A percentile compares a stretch with the other conserved stretches of the same genome.
phyloP scores from a whole-genome alignment of 2,329 filamentous ascomycete species.

The Diaporthe citri region DNA sequence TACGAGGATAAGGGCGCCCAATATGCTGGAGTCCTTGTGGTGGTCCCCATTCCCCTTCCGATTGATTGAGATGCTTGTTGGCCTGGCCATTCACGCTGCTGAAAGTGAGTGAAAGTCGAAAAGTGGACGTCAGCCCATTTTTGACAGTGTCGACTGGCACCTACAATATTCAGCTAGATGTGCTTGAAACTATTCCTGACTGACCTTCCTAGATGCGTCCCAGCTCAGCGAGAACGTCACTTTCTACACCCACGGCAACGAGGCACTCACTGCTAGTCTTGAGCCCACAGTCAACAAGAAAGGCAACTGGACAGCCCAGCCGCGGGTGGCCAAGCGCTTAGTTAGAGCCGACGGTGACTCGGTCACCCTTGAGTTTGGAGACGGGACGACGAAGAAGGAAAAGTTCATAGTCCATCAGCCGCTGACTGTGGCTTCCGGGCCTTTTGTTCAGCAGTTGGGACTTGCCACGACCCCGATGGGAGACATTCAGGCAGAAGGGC shows the following conservation, averaged over 20 bases:
- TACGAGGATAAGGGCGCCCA: slow-evolving; percentile 66
- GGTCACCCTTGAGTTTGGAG: neutral
- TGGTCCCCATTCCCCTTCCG: neutral
- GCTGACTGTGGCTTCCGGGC: neutral
- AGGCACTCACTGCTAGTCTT: neutral
- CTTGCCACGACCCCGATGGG: slow-evolving; percentile 6
- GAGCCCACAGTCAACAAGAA: neutral
- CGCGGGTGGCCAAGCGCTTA: neutral
- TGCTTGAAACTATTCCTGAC: neutral
- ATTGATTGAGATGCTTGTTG: neutral
- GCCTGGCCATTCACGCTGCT: neutral
- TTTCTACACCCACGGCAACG: slow-evolving; percentile 21
- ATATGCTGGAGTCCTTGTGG: slow-evolving; percentile 55
- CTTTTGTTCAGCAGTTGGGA: slow-evolving; percentile 27
- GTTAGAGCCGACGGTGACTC: neutral
- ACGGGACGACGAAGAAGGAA: slow-evolving; percentile 7
- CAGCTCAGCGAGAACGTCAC: slow-evolving; percentile 14
- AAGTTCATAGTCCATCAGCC: slow-evolving; percentile 21
- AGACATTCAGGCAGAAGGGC: slow-evolving; percentile 17
- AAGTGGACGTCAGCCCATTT: neutral
- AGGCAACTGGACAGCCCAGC: slow-evolving; percentile 13
- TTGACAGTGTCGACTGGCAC: neutral
- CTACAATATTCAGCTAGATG: neutral
- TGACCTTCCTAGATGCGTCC: neutral
- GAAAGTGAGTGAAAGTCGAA: neutral